Base-by-base conservation (phyloP, 2,329 filamentous ascomycete species). In the Fusarium nodosum region DNA sequence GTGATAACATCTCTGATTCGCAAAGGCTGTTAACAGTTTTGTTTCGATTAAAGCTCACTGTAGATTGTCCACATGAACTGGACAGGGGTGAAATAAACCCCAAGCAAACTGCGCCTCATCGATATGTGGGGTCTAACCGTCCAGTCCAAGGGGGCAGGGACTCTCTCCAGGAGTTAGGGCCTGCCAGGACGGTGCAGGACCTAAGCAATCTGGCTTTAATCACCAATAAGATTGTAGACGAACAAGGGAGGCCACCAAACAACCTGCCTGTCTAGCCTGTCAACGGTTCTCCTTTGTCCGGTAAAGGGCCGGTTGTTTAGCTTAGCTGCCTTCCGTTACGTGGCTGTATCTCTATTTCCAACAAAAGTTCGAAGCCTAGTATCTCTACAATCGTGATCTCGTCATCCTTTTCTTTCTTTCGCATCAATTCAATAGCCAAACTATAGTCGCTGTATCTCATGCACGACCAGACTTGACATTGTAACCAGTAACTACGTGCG, bases 261-360 rank as follows among this genome's bases (percentile, higher is more conserved):
- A 65, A 64, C 42, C 46, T 59, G 33, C 34, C 52, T 57, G 33
- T 69, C 54, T 60, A 71, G 36, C 36, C 36, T 57, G 33, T 69
- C 59, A 68, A 71, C 57, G 20, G 44, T 56, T 62, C 56, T 64
- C 56, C 64, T 71, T 57, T 60, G 64, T 46, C 64, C 63, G 63
- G 63, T 36, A 72, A 72, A 72, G 59, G 38, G 28, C 57, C 71
- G 71, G 71, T 34, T 56, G 69, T 66, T 62, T 69, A 30, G 28
- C 28, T 33, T 44, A 31, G 22, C 42, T 52, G 18, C 67, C 63
- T 72, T 73, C 71, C 71, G 71, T 73, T 73, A 73, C 71, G 71
- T 73, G 71, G 71, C 71, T 73, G 69, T 57, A 73, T 73, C 68
- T 66, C 52, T 41, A 52, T 52, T 36, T 52, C 48, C 24, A 52